phyloP scores from a whole-genome alignment of 2,329 filamentous ascomycete species.

The Sphaerulina musiva region DNA sequence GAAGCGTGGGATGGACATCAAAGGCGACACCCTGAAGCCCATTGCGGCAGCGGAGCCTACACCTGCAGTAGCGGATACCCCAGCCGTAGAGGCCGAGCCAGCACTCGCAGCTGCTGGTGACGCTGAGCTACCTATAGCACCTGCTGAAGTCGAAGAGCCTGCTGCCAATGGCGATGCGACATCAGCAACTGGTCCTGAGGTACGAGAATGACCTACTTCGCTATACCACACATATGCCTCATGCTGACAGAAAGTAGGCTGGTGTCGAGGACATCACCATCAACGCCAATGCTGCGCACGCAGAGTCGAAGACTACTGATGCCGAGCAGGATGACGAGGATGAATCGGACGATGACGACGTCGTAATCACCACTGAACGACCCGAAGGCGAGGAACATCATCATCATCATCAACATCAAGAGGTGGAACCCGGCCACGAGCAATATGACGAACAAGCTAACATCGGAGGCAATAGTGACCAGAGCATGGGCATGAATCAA shows the following conservation, averaged over 20 bases:
- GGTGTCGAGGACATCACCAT: background rate
- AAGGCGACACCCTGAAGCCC: slow-evolving; percentile 14
- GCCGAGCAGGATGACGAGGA: slow-evolving; percentile 21
- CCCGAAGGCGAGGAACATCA: slow-evolving; percentile 20
- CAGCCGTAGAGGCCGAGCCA: slow-evolving; percentile 2
- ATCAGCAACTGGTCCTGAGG: slow-evolving; percentile 11
- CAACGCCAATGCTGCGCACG: slow-evolving; percentile 7
- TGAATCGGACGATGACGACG: slow-evolving; percentile 26
- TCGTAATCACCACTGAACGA: slow-evolving; percentile 31
- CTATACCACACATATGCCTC: background rate
- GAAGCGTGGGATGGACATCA: slow-evolving; percentile 33
- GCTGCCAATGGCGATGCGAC: background rate
- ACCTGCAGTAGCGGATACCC: slow-evolving; percentile 7
- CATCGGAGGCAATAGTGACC: slow-evolving; percentile 11
- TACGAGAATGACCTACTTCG: slow-evolving; percentile 1
- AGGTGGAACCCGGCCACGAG: slow-evolving; percentile 15
- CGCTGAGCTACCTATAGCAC: slow-evolving; percentile 9
- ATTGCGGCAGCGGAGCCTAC: slow-evolving; percentile 18
- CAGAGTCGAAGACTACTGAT: slow-evolving; percentile 8
- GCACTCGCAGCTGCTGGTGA: slow-evolving; percentile 9
- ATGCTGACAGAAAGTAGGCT: background rate
- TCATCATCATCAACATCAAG: slow-evolving; percentile 12
- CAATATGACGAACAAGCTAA: slow-evolving; percentile 15
- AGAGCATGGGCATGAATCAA: slow-evolving; percentile 20
- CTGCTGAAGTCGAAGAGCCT: slow-evolving; percentile 6